Evolutionary conservation across 371 early-diverging fungal species (phyloP), one percentile per base, ranked within the genome.

Genomic region (Rhizomucor pusillus): DNA sequence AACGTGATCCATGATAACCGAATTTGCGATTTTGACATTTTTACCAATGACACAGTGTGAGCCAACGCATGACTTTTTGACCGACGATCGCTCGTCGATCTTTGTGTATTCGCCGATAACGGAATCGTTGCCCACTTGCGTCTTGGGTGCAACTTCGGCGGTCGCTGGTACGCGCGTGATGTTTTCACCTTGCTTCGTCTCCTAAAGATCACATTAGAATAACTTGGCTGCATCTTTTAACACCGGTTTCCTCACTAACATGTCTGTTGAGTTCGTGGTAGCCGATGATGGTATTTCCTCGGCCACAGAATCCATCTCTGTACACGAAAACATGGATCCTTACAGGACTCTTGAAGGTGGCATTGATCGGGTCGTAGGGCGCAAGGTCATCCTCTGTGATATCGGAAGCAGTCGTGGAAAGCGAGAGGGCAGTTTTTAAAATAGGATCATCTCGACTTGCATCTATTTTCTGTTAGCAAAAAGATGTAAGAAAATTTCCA

Each of bases 1-100:
- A n/a, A 90, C 90, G 60, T 94, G 82, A 66, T 98, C 97, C 95
- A 95, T 93, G 47, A 98, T 78, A 39, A 98, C 86, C 16, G 92
- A 92, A 66, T 92, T 93, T 50, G 82, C 84, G 60, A 98, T 91
- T 73, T 97, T 96, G 66, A 94, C 95, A 53, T 92, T 90, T 68
- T 90, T 91, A 46, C 98, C 98, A 71, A 98, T 92, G 16, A 81
- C 66, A 65, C 95, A 90, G 68, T 97, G 94, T 14, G 87, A 81
- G 37, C 98, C 98, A 25, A 98, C 86, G 39, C 92, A 87, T 10
- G 93, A 90, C 62, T 90, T 90, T 73, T 97, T 96, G 52, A 98
- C 87, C 3, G 90, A 88, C 13, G 91, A 90, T 43, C 91, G 79
- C 51, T 97, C 97, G 43, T 88, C 95, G 51, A 98, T 86, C 69